These are phyloP conservation scores for Lathyrus aphaca DNA, from an alignment of 306 rosid genomes.

Conservation along the genomic window DNA sequence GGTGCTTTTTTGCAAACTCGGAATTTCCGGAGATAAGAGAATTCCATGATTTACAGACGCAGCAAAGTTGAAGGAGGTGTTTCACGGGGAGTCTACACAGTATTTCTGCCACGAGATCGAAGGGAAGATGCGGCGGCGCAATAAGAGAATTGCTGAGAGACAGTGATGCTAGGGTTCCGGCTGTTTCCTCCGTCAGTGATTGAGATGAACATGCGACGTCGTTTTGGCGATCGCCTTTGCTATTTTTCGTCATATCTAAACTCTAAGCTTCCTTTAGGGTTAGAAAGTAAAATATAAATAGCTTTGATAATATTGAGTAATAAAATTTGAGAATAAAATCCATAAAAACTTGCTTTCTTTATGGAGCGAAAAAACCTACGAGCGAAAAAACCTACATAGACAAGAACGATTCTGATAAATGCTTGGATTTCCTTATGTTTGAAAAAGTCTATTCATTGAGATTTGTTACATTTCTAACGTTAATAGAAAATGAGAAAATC, in stretches of 20 bases:
- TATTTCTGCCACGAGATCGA: neutral
- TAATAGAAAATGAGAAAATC: conserved; percentile 52
- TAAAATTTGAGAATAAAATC: too few species aligned
- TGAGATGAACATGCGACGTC: too few species aligned
- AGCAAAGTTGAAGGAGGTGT: neutral
- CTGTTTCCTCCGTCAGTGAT: too few species aligned
- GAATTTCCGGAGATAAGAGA: neutral
- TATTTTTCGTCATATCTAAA: too few species aligned
- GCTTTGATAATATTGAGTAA: too few species aligned
- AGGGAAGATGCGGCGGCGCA: neutral
- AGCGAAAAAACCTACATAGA: conserved; percentile 41
- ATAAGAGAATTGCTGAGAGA: neutral
- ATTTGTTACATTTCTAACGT: conserved; percentile 40
- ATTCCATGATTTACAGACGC: neutral
- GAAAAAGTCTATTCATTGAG: conserved; percentile 25
- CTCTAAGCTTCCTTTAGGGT: too few species aligned
- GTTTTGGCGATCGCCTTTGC: too few species aligned
- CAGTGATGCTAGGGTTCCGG: neutral
- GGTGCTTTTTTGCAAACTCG: neutral
- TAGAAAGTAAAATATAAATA: conserved; percentile 12
- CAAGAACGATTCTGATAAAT: conserved; percentile 59
- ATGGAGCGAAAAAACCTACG: conserved; percentile 37
- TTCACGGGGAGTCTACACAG: neutral
- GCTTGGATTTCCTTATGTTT: conserved; percentile 56
- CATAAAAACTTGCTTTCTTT: too few species aligned